Evolutionary conservation across 805 yeast genomes (phyloP).

Genomic region (Saccharomycopsis vini): DNA sequence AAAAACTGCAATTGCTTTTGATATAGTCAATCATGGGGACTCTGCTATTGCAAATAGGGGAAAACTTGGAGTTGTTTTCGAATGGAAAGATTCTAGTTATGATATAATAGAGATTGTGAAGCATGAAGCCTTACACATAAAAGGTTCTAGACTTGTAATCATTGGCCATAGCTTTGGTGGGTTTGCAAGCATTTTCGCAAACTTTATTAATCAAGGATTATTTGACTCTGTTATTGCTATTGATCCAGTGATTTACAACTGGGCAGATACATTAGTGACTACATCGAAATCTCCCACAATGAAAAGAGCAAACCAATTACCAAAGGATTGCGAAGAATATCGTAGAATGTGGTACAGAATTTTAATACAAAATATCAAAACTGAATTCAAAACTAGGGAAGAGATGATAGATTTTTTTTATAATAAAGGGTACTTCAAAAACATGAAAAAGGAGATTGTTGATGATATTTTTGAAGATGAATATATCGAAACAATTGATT

Average conservation of each 20-base stretch:
- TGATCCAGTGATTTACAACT: slow-evolving; percentile 43
- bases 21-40: slow-evolving; percentile 61
- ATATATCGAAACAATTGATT: background rate
- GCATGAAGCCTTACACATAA: slow-evolving; percentile 28
- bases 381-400: background rate
- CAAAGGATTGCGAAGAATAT: no score
- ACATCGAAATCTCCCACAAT: no score
- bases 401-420: background rate
- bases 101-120: slow-evolving; percentile 42
- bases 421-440: background rate
- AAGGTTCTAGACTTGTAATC: slow-evolving; percentile 30
- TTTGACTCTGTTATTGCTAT: slow-evolving; percentile 46
- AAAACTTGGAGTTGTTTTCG: slow-evolving; percentile 43
- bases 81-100: slow-evolving; percentile 63
- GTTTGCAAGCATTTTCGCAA: slow-evolving; percentile 39
- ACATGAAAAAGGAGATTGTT: slow-evolving; percentile 1
- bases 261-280: background rate
- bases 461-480: slow-evolving; percentile 5
- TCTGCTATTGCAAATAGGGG: slow-evolving; percentile 48
- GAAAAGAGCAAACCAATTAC: no score
- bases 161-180: slow-evolving; percentile 81
- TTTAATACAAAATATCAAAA: background rate
- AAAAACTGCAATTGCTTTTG: slow-evolving; percentile 43
- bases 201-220: slow-evolving; percentile 40
- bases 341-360: background rate